Evolutionary conservation across 2,329 filamentous ascomycete genomes (phyloP), one percentile per base, ranked within the genome.

Genomic region (Xylaria arbuscula): DNA sequence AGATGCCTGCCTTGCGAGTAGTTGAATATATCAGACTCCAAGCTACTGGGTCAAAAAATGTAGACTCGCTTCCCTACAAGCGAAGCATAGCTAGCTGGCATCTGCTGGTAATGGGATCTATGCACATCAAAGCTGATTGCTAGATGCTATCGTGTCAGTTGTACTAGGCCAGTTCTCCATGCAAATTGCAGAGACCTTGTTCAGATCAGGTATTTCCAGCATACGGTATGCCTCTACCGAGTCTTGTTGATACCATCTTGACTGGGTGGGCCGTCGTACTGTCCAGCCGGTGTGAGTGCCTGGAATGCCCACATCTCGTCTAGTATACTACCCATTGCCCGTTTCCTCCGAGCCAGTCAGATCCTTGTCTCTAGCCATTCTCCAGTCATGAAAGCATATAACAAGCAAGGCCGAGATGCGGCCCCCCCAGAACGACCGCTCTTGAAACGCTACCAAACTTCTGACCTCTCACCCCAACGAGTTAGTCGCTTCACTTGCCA

Each of bases 371-470:
- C 50, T 55, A n/a, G 70, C 48, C 66, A 42, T 65, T 62, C 71
- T 71, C 67, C 61, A 72, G 73, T 72, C 67, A 71, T 62, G 69
- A 74, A 73, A 70, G 71, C 74, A 72, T 74, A 75, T 74, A 76
- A 69, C 64, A 74, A 70, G 72, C 72, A 73, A 68, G 68, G 62
- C 74, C 70, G 70, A 74, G 72, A 63, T 63, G 69, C 56, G 69
- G 72, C 62, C 64, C 63, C 71, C 73, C 62, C 59, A 70, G 67
- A 67, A 70, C 59, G 61, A 68, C 66, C 62, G 67, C 63, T 65
- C 68, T 69, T 70, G 71, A 68, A 71, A 74, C 66, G 73, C 72
- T 69, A 75, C 72, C 67, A 64, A 67, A 73, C 65, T 68, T 75
- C 69, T 74, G 69, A 68, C 70, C 70, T 72, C 72, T 69, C 74